Percentiles rank a stretch among this genome's conserved stretches.
Evolutionary conservation across 768 basidiomycete genomes (phyloP).

Genomic region (Boletus reticulatus): DNA sequence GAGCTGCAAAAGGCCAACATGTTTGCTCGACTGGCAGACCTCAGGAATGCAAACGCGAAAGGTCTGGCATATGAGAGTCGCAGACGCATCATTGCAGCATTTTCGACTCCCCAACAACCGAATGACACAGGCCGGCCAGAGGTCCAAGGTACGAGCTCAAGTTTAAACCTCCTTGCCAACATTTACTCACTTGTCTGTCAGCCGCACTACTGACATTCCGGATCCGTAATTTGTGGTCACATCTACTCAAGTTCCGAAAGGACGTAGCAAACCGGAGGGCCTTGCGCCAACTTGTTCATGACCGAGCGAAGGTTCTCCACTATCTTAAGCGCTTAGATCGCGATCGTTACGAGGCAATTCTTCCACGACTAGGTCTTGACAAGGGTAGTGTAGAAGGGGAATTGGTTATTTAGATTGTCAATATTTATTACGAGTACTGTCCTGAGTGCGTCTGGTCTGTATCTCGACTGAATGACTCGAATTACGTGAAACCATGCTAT

Average conservation of each 20-base stretch:
- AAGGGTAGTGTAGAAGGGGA: conserved; percentile 86
- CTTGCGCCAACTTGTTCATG: conserved; percentile 76
- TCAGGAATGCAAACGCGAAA: conserved; percentile 82
- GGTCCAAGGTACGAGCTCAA: conserved; percentile 69
- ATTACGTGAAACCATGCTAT: conserved; percentile 11
- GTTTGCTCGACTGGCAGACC: conserved; percentile 72
- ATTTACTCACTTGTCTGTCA: conserved; percentile 29
- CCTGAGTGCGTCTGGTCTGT: not conserved
- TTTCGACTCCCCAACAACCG: conserved; percentile 66
- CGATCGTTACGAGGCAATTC: conserved; percentile 68
- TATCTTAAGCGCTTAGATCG: conserved; percentile 69
- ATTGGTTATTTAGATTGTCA: conserved; percentile 56
- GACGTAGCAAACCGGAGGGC: conserved; percentile 77
- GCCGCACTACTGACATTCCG: conserved; percentile 84
- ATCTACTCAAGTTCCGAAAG: conserved; percentile 62
- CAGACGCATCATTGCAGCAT: conserved; percentile 70
- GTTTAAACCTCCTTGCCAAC: not conserved
- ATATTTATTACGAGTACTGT: not conserved
- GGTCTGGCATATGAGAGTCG: conserved; percentile 90
- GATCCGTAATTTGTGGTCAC: conserved; percentile 80
- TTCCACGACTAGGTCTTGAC: conserved; percentile 76
- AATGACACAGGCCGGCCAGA: conserved; percentile 82
- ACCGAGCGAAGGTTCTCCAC: conserved; percentile 77
- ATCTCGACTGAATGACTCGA: not conserved
- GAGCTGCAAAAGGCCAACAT: conserved; percentile 48